Conservation (phyloP, 352 stramenopile species). For the Halophytophthora polymorphica region DNA sequence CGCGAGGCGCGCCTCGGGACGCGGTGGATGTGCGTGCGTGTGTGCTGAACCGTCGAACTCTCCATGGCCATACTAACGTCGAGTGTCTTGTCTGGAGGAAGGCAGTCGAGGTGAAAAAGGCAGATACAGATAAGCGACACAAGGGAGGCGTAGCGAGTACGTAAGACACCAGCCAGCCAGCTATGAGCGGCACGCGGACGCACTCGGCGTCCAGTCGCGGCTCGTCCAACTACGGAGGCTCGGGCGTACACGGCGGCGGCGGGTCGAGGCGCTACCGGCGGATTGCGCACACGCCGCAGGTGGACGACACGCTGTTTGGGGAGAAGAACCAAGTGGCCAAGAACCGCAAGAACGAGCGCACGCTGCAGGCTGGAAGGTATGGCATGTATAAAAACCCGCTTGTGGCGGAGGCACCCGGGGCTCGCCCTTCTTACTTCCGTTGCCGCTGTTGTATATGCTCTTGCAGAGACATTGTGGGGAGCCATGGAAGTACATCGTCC, state of each 20-base stretch:
- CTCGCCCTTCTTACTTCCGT: not conserved
- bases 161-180: not conserved
- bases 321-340: constrained; percentile 41
- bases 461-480: constrained; percentile 43
- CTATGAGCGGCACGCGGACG: constrained; percentile 25
- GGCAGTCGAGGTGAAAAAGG: no score
- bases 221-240: constrained; percentile 19
- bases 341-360: constrained; percentile 50
- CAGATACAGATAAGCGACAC: no score
- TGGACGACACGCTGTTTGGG: constrained; percentile 77
- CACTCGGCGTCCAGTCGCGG: constrained; percentile 27
- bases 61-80: no score
- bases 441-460: not conserved
- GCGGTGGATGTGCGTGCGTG: no score
- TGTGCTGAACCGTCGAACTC: no score
- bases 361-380: constrained; percentile 57
- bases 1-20: no score
- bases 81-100: no score
- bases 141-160: no score
- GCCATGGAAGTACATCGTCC: constrained; percentile 9
- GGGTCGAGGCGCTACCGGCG: constrained; percentile 55
- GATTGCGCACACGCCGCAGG: constrained; percentile 51
- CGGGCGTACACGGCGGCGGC: constrained; percentile 7
- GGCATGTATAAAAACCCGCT: not conserved
- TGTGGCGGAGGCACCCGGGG: no score